These are phyloP conservation scores for Euphorbia corollata DNA, from an alignment of 441 rosid species.

Conservation along the genomic window DNA sequence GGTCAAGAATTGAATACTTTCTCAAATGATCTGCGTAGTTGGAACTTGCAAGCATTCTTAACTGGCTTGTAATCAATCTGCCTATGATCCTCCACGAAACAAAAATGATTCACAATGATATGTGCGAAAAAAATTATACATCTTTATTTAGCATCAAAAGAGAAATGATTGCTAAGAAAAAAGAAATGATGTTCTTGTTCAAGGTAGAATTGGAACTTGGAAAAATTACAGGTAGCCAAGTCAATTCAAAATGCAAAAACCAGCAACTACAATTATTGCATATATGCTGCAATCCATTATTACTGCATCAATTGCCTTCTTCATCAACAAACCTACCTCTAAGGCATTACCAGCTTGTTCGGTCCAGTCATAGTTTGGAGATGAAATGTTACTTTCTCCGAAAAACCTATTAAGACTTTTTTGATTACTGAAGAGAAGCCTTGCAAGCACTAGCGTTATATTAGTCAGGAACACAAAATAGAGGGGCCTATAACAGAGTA, in stretches of 20 bases:
- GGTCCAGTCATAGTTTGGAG: conserved; percentile 36
- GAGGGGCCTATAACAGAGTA: conserved; percentile 61
- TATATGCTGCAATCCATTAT: conserved; percentile 66
- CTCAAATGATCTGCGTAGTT: too few relatives aligned
- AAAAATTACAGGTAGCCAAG: conserved; percentile 13
- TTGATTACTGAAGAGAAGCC: conserved; percentile 30
- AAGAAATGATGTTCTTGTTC: neutral
- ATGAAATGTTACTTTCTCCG: conserved; percentile 24
- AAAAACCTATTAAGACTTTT: conserved; percentile 22
- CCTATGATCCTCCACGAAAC: too few relatives aligned
- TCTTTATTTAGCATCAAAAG: neutral
- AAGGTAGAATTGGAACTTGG: too few relatives aligned
- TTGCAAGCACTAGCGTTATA: conserved; percentile 40
- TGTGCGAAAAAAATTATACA: neutral
- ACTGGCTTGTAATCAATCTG: too few relatives aligned
- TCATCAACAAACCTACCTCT: conserved; percentile 50
- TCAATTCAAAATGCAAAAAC: conserved; percentile 37
- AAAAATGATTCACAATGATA: neutral
- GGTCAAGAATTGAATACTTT: too few relatives aligned
- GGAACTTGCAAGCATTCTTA: too few relatives aligned
- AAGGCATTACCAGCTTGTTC: conserved; percentile 54
- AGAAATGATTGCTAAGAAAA: neutral
- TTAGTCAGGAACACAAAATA: conserved; percentile 53
- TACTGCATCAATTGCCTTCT: conserved; percentile 58
- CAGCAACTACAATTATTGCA: conserved; percentile 45